phyloP scores from a whole-genome alignment of 305 asterid genomes.

The Fraxinus latifolia region DNA sequence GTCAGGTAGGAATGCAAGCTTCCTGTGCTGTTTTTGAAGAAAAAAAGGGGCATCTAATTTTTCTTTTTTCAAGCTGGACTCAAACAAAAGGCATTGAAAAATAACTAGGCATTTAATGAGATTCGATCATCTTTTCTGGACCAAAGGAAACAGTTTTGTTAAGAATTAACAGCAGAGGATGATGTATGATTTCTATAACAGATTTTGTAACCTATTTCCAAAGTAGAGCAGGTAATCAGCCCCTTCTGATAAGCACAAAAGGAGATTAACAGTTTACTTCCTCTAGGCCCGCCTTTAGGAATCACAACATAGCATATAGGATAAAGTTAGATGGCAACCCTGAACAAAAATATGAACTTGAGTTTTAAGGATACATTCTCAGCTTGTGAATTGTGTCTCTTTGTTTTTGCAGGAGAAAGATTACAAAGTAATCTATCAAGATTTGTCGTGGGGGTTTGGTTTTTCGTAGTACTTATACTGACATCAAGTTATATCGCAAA shows the following conservation, averaged over 20 bases:
- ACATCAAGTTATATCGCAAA: constrained; percentile 42
- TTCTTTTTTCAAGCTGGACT: neutral
- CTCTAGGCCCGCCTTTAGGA: neutral
- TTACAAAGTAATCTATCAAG: constrained; percentile 14
- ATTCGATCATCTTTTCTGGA: neutral
- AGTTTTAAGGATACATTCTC: neutral
- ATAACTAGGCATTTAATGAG: neutral
- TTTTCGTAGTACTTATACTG: constrained; percentile 40
- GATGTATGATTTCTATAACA: neutral
- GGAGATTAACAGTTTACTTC: neutral
- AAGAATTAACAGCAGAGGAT: neutral
- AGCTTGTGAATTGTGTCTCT: neutral
- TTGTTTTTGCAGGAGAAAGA: constrained; percentile 33
- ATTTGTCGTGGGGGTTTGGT: neutral
- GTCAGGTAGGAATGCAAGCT: neutral
- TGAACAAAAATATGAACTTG: neutral
- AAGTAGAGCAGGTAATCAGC: neutral
- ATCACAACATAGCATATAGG: neutral
- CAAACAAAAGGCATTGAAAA: neutral
- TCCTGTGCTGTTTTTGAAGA: neutral
- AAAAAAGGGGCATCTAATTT: neutral
- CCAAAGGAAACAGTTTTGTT: neutral
- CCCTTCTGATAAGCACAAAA: neutral
- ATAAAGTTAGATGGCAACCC: neutral
- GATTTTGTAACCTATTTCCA: neutral